These are phyloP conservation scores for Hibiscus tridactylites DNA, from an alignment of 345 rosid genomes.

Conservation along the genomic window DNA sequence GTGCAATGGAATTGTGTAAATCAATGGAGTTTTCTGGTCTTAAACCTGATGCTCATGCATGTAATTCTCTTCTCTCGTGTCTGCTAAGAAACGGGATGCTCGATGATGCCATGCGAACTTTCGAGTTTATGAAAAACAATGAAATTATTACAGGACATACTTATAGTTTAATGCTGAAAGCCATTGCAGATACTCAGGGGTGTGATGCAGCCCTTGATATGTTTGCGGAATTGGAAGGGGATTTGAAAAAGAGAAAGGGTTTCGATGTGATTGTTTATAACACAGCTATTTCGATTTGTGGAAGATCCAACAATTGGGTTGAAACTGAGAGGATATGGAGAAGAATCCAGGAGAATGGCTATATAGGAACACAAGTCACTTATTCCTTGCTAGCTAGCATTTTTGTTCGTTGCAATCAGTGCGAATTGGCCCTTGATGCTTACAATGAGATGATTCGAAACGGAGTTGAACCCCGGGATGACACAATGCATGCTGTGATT, in stretches of 20 bases:
- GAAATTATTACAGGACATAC: constrained; percentile 51
- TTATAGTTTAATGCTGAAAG: constrained; percentile 61
- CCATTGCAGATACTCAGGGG: constrained; percentile 43
- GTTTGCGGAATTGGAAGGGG: constrained; percentile 43
- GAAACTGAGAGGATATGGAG: constrained; percentile 62
- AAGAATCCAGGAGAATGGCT: constrained; percentile 49
- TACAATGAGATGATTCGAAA: constrained; percentile 54
- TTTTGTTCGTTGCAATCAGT: constrained; percentile 56
- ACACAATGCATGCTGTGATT: constrained; percentile 52
- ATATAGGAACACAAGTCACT: constrained; percentile 53
- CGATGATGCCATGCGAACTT: constrained; percentile 40
- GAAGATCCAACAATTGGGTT: constrained; percentile 39
- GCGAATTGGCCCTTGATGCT: constrained; percentile 60
- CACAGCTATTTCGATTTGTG: constrained; percentile 65
- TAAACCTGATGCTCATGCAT: constrained; percentile 45
- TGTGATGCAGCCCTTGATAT: constrained; percentile 44
- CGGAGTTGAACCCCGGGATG: constrained; percentile 39
- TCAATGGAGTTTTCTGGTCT: constrained; percentile 49
- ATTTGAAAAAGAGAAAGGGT: constrained; percentile 19
- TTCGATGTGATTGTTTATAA: constrained; percentile 69
- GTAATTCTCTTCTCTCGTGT: constrained; percentile 65
- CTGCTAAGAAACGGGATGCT: constrained; percentile 44
- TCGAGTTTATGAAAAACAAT: constrained; percentile 43
- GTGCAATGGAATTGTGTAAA: constrained; percentile 37
- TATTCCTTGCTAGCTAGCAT: constrained; percentile 58